These are phyloP conservation scores for Fusarium xylarioides DNA, from an alignment of 2,329 filamentous ascomycete genomes.

Conservation along the genomic window DNA sequence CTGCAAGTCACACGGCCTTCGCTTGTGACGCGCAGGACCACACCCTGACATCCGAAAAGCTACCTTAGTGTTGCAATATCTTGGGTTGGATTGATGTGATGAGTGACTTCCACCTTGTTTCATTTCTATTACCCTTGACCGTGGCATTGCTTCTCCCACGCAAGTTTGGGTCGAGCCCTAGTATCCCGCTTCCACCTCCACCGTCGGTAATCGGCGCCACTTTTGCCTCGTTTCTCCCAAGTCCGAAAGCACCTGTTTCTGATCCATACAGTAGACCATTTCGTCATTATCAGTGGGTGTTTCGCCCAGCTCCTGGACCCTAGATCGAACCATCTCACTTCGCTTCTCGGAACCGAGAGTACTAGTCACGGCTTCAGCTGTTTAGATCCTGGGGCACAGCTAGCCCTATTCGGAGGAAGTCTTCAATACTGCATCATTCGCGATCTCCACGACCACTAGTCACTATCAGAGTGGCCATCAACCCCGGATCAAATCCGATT, in stretches of 20 bases:
- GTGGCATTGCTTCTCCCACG: background rate
- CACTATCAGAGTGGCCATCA: background rate
- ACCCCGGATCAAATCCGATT: background rate
- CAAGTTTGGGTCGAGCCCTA: conserved; percentile 3
- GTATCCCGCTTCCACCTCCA: background rate
- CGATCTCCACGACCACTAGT: background rate
- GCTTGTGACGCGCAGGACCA: conserved; percentile 29
- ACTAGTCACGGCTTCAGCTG: conserved; percentile 9
- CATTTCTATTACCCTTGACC: background rate
- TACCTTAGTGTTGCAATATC: background rate
- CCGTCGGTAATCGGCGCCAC: background rate
- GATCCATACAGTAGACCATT: background rate
- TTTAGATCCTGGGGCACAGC: background rate
- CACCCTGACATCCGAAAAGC: background rate
- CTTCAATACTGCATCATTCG: background rate
- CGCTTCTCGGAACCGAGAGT: conserved; percentile 6
- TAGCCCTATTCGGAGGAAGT: conserved; percentile 1
- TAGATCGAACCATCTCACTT: background rate
- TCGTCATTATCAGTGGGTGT: conserved; percentile 13
- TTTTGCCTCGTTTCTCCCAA: conserved; percentile 7
- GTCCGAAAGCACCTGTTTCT: conserved; percentile 5
- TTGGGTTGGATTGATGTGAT: background rate
- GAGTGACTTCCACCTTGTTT: background rate
- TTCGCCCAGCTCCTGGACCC: background rate
- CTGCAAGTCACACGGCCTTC: conserved; percentile 31